Conservation (phyloP, 2,329 filamentous ascomycete genomes). For the Truncatella angustata region DNA sequence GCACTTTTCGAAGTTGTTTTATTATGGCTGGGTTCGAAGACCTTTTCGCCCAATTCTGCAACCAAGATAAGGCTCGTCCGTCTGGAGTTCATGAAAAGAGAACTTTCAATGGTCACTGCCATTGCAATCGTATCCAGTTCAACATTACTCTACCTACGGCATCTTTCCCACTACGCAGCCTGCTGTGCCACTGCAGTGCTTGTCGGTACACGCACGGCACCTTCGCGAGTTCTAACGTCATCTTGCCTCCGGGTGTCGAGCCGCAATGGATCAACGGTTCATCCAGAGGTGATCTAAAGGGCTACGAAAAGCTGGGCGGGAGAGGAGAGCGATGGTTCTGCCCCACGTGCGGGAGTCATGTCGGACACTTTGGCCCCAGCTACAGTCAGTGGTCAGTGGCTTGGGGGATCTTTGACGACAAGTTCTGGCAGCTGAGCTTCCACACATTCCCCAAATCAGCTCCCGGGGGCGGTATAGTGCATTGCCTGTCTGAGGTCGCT, state of each 20-base stretch:
- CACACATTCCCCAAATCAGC: neutral
- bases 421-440: constrained; percentile 2
- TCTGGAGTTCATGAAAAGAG: neutral
- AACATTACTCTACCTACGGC: neutral
- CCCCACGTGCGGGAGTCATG: neutral
- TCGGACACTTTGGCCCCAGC: neutral
- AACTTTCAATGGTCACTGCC: neutral
- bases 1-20: neutral
- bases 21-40: neutral
- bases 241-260: constrained; percentile 6
- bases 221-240: neutral
- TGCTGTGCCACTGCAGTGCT: neutral
- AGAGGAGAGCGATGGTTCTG: neutral
- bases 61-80: neutral
- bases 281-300: neutral
- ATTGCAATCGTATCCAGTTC: neutral
- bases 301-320: neutral
- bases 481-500: neutral
- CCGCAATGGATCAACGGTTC: neutral
- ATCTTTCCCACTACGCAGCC: neutral
- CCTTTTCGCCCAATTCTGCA: neutral
- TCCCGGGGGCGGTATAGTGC: neutral
- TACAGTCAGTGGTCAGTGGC: neutral
- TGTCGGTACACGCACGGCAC: constrained; percentile 3
- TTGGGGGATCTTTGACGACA: neutral